A percentile compares a stretch with the other conserved stretches of the same genome.
These are phyloP conservation scores for Cenchrus americanus DNA, from an alignment of 176 grass and related monocot species.

Conservation along the genomic window DNA sequence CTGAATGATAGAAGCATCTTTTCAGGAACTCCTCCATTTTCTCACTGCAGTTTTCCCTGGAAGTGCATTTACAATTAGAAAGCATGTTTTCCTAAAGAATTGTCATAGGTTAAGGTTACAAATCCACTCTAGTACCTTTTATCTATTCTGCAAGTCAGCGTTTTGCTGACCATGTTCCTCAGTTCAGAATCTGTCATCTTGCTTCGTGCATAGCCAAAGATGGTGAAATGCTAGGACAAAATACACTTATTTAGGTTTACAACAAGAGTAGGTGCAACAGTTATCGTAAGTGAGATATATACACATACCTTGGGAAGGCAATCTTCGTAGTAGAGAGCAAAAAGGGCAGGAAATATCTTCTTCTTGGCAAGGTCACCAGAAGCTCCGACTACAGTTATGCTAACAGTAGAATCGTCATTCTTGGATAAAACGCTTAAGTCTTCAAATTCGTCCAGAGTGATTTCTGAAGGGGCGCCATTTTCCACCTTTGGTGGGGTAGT, in stretches of 20 bases:
- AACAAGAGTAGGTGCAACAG: background rate
- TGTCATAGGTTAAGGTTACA: background rate
- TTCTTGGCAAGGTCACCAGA: constrained; percentile 98
- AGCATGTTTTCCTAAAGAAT: constrained; percentile 13
- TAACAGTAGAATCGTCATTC: constrained; percentile 63
- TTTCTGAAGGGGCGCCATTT: constrained; percentile 48
- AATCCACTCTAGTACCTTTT: constrained; percentile 58
- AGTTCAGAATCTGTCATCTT: constrained; percentile 98
- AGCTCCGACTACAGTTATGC: constrained; percentile 90
- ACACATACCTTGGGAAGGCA: constrained; percentile 78
- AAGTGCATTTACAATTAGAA: background rate
- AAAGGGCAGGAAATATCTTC: constrained; percentile 99
- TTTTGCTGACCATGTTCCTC: constrained; percentile 90
- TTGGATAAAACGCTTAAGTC: constrained; percentile 14
- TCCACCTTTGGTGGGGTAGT: constrained; percentile 38
- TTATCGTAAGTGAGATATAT: background rate
- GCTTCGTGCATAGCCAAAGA: constrained; percentile 96
- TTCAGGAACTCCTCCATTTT: constrained; percentile 97
- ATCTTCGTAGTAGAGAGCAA: constrained; percentile 95
- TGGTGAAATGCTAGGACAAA: constrained; percentile 83
- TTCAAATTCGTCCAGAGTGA: constrained; percentile 59
- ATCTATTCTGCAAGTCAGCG: constrained; percentile 93
- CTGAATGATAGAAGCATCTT: constrained; percentile 98
- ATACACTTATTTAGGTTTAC: background rate
- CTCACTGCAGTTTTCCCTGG: constrained; percentile 88